Base-by-base conservation (phyloP, 106 monocot genomes). In the Apostasia shenzhenica region DNA sequence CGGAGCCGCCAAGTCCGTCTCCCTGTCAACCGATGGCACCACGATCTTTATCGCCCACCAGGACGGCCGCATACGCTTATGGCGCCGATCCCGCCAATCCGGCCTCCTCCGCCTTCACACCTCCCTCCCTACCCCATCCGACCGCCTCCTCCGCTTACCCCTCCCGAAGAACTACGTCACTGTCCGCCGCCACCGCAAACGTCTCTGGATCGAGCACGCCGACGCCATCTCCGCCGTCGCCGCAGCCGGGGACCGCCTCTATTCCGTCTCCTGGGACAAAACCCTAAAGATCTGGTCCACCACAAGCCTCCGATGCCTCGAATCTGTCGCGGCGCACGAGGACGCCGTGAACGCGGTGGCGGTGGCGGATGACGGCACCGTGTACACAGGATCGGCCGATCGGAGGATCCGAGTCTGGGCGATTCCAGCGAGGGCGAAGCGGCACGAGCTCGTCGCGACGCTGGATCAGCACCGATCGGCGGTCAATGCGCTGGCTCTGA, bases 401-500 rank as follows among this genome's bases (percentile, higher is more conserved):
- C 26, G 26, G 26, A 26, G 26, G 26, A 26, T 26, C 26, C 26
- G 26, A 26, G 26, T 26, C 26, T 26, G 26, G 26, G 26, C 26
- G 26, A 26, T 26, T 26, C 26, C 26, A 0, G 26, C 26, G 26
- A 26, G 26, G 26, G 26, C 26, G 26, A 26, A 26, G 26, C 26
- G 26, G 26, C 26, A 26, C 26, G 26, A 26, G 26, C 26, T 26
- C 26, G 26, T 26, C 26, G 26, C 26, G 26, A 26, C 26, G 26
- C 2, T 90, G 14, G 78, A 86, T 14, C 46, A 61, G 12, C 90
- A 90, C 72, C 43, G 59, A 48, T 81, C 90, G 53, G 78, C 86
- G 6, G 86, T 90, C 51, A 90, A 90, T 76, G 90, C 90, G 48
- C 73, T 90, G 4, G 76, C 90, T 8, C 44, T 86, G 67, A 77